Evolutionary conservation across 2,329 filamentous ascomycete species (phyloP), one percentile per base, ranked within the genome.

Genomic region (Calonectria pteridis): DNA sequence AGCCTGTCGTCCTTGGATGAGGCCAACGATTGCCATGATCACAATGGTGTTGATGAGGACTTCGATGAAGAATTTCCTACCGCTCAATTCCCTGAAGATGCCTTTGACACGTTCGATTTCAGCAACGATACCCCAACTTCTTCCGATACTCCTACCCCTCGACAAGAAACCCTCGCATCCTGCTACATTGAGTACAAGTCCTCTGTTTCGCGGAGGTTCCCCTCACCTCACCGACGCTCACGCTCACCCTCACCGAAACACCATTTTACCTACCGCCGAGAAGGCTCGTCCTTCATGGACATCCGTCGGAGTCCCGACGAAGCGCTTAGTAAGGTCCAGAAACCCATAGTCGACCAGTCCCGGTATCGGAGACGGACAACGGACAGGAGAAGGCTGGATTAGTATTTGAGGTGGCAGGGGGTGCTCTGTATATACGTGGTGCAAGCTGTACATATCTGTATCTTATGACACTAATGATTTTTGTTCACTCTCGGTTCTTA

Each of bases 271-370:
- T 76, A 77, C 73, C 82, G 81, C 77, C 77, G 77, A 71, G 75
- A 79, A 72, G 77, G 76, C 70, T 72, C 68, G 37, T 72, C 69
- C 23, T 58, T 71, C 26, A 79, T 76, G 67, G 80, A 84, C 62
- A 83, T 84, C 72, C 83, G 87, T 77, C 86, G 87, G 76, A 87
- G 86, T 82, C 88, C 86, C 37, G 88, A 88, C 62, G 85, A 87
- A 79, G 80, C 83, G 70, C 74, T 85, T 49, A 86, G 87, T 69
- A 87, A 86, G 75, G 85, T 90, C 76, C 87, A 87, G 74, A 90
- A 90, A 79, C 80, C 85, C 68, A 80, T 82, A 72, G 80, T 85
- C 70, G 87, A 89, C 74, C 76, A 82, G 31, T 76, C 79, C 67
- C 55, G 33, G n/a, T 18, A 13, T 26, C 84, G 87, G 78, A 84